phyloP scores from a whole-genome alignment of 1,139 yeast species.

The Yamadazyma triangularis region DNA sequence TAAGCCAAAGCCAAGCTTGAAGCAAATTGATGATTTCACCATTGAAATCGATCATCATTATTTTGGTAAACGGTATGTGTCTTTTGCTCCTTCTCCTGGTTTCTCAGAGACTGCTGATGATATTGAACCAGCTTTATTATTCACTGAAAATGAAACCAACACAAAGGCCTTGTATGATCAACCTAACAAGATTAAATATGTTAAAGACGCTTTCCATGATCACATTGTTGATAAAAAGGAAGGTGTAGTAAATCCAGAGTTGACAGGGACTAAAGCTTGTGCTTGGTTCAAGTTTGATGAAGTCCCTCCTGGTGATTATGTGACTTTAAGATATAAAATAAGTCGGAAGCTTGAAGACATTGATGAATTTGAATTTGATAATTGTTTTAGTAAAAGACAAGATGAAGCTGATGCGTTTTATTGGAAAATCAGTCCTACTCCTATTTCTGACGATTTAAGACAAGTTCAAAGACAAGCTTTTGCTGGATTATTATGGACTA shows the following conservation, averaged over 20 bases:
- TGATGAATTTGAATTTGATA: constrained; percentile 77
- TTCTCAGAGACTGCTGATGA: constrained; percentile 53
- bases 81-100: constrained; percentile 91
- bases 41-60: constrained; percentile 65
- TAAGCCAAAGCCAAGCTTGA: constrained; percentile 51
- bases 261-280: constrained; percentile 64
- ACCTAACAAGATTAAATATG: constrained; percentile 52
- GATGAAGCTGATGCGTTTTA: constrained; percentile 93
- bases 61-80: constrained; percentile 66
- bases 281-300: constrained; percentile 74
- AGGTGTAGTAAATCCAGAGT: constrained; percentile 64
- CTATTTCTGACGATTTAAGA: constrained; percentile 77
- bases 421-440: constrained; percentile 85
- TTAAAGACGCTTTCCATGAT: constrained; percentile 92
- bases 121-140: constrained; percentile 70
- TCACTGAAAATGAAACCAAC: constrained; percentile 90
- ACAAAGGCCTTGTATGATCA: constrained; percentile 61
- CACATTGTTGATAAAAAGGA: constrained; percentile 59
- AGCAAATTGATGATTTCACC: constrained; percentile 39
- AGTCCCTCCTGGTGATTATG: constrained; percentile 86
- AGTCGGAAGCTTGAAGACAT: constrained; percentile 46
- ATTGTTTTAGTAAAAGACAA: constrained; percentile 67
- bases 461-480: constrained; percentile 91
- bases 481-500: constrained; percentile 93
- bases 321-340: constrained; percentile 78